These are phyloP conservation scores for Zygotorulaspora florentina DNA, from an alignment of 805 yeast genomes.

Conservation along the genomic window DNA sequence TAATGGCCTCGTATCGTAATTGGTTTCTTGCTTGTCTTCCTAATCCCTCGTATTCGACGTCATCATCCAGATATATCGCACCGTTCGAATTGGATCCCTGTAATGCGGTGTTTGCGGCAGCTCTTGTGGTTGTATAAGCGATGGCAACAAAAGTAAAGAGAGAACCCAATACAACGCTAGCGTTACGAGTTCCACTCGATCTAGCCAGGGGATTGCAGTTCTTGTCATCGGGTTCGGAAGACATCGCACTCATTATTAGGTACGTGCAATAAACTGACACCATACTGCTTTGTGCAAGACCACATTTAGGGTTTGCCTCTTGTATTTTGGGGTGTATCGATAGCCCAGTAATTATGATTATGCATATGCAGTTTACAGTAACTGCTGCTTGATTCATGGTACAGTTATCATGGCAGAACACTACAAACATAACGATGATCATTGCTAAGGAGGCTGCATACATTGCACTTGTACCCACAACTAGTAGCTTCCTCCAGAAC, in stretches of 20 bases:
- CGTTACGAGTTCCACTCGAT: conserved; percentile 83
- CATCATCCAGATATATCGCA: conserved; percentile 30
- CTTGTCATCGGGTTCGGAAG: conserved; percentile 94
- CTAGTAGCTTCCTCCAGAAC: conserved; percentile 74
- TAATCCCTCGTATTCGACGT: conserved; percentile 42
- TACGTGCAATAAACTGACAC: conserved; percentile 92
- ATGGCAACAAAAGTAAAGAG: conserved; percentile 90
- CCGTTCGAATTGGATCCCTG: conserved; percentile 41
- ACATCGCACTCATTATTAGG: conserved; percentile 84
- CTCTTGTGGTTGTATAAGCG: conserved; percentile 95
- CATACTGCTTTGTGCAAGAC: conserved; percentile 94
- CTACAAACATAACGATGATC: conserved; percentile 74
- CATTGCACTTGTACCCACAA: conserved; percentile 87
- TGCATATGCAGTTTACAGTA: conserved; percentile 64
- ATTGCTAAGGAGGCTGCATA: conserved; percentile 67
- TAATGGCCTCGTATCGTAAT: conserved; percentile 80
- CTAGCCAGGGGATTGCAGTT: conserved; percentile 88
- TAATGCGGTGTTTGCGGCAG: conserved; percentile 78
- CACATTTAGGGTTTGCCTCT: conserved; percentile 91
- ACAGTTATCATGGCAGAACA: conserved; percentile 80
- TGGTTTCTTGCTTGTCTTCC: conserved; percentile 49
- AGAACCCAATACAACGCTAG: conserved; percentile 85
- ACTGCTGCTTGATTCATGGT: conserved; percentile 87
- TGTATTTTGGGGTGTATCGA: conserved; percentile 82
- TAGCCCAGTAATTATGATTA: conserved; percentile 58